A percentile compares a stretch with the other conserved stretches of the same genome.
phyloP scores from a whole-genome alignment of 805 yeast species.

The Hermanozyma aechmeae region DNA sequence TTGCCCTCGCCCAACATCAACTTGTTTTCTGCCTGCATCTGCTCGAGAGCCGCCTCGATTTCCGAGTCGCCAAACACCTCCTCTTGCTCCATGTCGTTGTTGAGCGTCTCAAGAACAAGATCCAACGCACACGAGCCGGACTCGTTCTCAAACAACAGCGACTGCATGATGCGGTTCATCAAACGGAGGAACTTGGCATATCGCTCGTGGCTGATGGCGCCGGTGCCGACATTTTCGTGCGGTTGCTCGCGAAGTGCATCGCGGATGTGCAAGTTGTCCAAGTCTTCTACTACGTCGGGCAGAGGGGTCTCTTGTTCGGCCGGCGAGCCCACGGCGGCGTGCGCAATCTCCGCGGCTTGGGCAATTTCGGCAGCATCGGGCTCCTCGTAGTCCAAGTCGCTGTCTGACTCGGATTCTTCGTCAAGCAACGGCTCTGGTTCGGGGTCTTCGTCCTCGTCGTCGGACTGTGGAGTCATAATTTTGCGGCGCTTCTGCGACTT shows the following conservation, averaged over 20 bases:
- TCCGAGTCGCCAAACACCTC: constrained; percentile 24
- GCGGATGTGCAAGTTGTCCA: constrained; percentile 19
- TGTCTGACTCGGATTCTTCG: constrained; percentile 9
- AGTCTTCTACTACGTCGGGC: constrained; percentile 15
- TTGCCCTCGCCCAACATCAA: constrained; percentile 30
- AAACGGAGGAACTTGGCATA: constrained; percentile 19
- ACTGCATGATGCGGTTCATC: constrained; percentile 22
- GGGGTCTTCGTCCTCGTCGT: constrained; percentile 21
- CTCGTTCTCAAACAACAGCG: constrained; percentile 24
- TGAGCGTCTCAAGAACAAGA: constrained; percentile 21
- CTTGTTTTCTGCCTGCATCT: constrained; percentile 27
- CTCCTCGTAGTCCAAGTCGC: constrained; percentile 8
- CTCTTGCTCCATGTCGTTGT: constrained; percentile 29
- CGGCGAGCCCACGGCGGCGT: constrained; percentile 3
- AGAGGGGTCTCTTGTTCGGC: constrained; percentile 12
- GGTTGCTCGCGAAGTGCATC: constrained; percentile 8
- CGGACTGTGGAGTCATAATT: constrained; percentile 9
- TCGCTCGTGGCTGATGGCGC: constrained; percentile 22
- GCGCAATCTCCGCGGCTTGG: constrained; percentile 1
- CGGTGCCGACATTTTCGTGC: constrained; percentile 14
- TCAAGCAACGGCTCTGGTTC: constrained; percentile 8
- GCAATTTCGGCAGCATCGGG: too few species aligned
- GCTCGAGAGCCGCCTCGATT: constrained; percentile 20
- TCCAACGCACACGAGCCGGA: constrained; percentile 23
- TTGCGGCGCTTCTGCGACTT: constrained; percentile 24